Conservation (phyloP, 1,139 yeast genomes). For the Geotrichum klebahnii region DNA sequence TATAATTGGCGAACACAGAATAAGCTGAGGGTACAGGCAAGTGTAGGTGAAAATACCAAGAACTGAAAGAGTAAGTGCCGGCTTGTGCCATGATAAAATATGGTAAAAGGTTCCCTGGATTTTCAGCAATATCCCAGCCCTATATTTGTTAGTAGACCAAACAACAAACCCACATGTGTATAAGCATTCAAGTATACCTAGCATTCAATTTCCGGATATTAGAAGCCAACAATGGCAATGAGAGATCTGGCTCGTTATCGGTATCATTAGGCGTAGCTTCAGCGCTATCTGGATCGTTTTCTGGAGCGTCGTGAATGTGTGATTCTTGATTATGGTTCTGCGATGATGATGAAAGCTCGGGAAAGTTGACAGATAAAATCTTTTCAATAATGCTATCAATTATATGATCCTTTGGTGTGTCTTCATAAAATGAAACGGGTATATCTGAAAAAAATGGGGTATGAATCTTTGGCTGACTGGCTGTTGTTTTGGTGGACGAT, state of each 20-base stretch:
- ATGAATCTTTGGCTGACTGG: neutral
- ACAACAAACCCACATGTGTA: neutral
- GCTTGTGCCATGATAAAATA: constrained; percentile 21
- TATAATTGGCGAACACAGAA: constrained; percentile 60
- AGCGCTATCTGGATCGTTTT: neutral
- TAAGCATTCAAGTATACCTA: constrained; percentile 13
- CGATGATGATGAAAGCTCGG: neutral
- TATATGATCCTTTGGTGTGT: constrained; percentile 12
- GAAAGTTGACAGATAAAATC: constrained; percentile 4
- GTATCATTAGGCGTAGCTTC: too few relatives aligned
- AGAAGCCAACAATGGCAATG: constrained; percentile 18
- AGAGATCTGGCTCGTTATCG: constrained; percentile 16
- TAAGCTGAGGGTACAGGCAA: constrained; percentile 62
- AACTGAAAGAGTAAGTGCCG: constrained; percentile 33
- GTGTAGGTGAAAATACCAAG: constrained; percentile 35
- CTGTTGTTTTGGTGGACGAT: too few relatives aligned
- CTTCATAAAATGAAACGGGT: neutral
- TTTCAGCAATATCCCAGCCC: constrained; percentile 10
- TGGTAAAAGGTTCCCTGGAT: constrained; percentile 12
- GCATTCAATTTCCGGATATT: constrained; percentile 21
- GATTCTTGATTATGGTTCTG: neutral
- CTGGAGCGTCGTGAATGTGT: too few relatives aligned
- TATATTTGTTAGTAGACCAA: neutral
- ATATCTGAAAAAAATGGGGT: neutral
- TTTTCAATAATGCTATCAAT: constrained; percentile 19